Evolutionary conservation across 2,329 filamentous ascomycete species (phyloP), one percentile per base, ranked within the genome.

Genomic region (Geoglossum cookeanum): DNA sequence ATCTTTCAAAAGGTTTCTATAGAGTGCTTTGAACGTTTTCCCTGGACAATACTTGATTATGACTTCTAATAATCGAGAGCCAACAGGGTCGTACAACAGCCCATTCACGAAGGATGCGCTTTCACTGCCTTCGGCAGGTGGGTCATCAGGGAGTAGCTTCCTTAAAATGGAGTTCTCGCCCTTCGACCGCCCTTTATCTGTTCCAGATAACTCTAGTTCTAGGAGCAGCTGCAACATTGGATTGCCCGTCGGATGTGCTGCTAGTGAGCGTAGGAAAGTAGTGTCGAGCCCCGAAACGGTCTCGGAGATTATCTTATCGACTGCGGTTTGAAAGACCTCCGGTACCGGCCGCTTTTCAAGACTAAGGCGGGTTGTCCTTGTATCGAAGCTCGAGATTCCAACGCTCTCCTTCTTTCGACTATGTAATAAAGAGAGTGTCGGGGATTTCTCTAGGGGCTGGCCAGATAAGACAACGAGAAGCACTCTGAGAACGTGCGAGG

Each of bases 351-450:
- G 65, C 49, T 71, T 66, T 58, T 69, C 66, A 9, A 70, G 56
- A 0, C 63, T 61, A 35, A 62, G 59, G 17, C 68, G 66, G 48
- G 68, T 69, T 11, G 69, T 64, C 57, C 80, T 77, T n/a, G 74
- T 71, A 7, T 74, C 70, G 1, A 71, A 67, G 1, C 73, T 69
- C 48, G 78, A 73, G 1, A 85, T 79, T 1, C 78, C 78, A 55
- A 94, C 77, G 62, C 85, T 83, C 70, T 97, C 90, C 70, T 97
- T 97, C 71, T 83, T 90, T 70, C 87, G 90, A 74, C 91, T 95
- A 67, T 91, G 87, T 52, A 96, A 71, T n/a, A 94, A 72, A 0
- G 83, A 82, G 67, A 83, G 83, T 29, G 78, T 81, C 0, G 82
- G 78, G 0, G 78, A 71, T 58, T 84, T 80, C 58, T 88, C 81